Percentiles rank a stretch among this genome's conserved stretches.
Evolutionary conservation across 805 yeast genomes (phyloP).

Genomic region (Ogataea angusta): DNA sequence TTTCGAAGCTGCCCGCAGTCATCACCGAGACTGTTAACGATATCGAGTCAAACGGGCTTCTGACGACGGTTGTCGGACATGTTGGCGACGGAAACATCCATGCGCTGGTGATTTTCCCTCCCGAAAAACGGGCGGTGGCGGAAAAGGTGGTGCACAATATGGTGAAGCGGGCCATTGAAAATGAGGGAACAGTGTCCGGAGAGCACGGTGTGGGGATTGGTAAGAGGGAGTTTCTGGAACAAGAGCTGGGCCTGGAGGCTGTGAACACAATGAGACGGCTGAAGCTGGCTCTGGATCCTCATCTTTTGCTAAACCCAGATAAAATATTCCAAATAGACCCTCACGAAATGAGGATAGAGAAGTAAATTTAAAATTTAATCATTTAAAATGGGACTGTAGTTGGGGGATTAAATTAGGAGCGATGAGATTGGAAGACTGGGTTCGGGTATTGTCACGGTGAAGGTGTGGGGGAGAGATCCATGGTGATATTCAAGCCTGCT

Average conservation of each 20-base stretch:
- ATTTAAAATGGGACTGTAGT: neutral
- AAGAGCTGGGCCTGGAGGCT: slow-evolving; percentile 65
- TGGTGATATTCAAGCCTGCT: too few relatives aligned
- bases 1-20: slow-evolving; percentile 59
- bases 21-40: slow-evolving; percentile 62
- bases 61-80: slow-evolving; percentile 65
- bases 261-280: slow-evolving; percentile 67
- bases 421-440: too few relatives aligned
- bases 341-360: slow-evolving; percentile 18
- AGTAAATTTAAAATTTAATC: neutral
- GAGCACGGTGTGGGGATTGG: slow-evolving; percentile 86
- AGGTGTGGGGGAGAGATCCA: too few relatives aligned
- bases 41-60: slow-evolving; percentile 47
- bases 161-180: slow-evolving; percentile 59
- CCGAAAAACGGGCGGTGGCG: slow-evolving; percentile 44
- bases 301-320: slow-evolving; percentile 69
- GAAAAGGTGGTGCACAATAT: slow-evolving; percentile 53
- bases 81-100: slow-evolving; percentile 84
- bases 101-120: slow-evolving; percentile 56
- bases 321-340: slow-evolving; percentile 72
- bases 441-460: too few relatives aligned
- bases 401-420: too few relatives aligned
- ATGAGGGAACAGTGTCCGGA: slow-evolving; percentile 81
- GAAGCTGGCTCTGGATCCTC: slow-evolving; percentile 71
- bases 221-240: slow-evolving; percentile 56